Base-by-base conservation (phyloP, 148 eudicot genomes). In the Persicaria tinctoria region DNA sequence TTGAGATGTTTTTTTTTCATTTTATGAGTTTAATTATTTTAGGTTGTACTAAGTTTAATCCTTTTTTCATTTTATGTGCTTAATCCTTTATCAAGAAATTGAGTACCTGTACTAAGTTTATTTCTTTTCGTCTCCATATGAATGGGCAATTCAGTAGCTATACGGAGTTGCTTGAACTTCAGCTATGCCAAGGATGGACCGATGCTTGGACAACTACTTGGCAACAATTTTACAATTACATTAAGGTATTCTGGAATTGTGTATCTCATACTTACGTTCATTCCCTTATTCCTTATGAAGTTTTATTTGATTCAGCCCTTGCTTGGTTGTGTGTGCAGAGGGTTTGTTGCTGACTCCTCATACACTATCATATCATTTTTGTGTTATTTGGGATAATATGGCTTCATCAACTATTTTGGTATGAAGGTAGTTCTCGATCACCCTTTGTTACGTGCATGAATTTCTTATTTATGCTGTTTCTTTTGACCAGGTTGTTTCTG, bases 391-490 rank as follows among this genome's bases (percentile, higher is more conserved):
- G 96, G 90, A 72, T 85, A 83, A 73, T 82, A 76, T 80, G 98
- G 98, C 75, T 94, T 94, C 76, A 83, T 94, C 51, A 94, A 94
- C 82, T 94, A 94, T 82, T 94, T 94, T 79, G 98, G 98, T 74
- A 81, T 94, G 79, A 95, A 93, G 86, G 98, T 90, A 80, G 59
- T 70, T 50, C 79, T 78, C 16, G 55, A 69, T 55, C 44, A 68
- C 76, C 59, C 50, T 4, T 56, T 51, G 20, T 41, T 44, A 51
- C 71, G 6, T 49, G 56, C 53, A 70, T 78, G 49, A 47, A 18
- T 62, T 47, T 72, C 59, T 48, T 48, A 56, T 46, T 45, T 14
- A 54, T 27, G 16, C 59, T 45, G 17, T 12, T 23, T 11, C 59
- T 32, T 46, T 70, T 9, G 17, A 51, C 20, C 46, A 49, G 46